phyloP scores from a whole-genome alignment of 2,329 filamentous ascomycete species.

The Diatrype stigma region DNA sequence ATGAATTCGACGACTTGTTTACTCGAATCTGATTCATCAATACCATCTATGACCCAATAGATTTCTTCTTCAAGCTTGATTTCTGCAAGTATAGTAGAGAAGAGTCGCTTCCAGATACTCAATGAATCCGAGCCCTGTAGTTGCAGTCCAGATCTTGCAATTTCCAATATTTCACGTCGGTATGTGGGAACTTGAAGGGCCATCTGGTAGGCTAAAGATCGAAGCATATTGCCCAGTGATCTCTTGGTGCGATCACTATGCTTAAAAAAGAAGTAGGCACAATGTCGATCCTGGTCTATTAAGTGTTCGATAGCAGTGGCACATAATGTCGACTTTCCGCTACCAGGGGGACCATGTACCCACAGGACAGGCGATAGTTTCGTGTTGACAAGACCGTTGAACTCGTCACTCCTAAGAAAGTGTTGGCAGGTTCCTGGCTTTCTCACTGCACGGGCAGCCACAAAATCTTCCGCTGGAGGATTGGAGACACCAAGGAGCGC shows the following conservation, averaged over 20 bases:
- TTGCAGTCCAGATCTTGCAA: conserved; percentile 2
- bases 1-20: conserved; percentile 3
- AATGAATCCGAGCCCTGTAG: not conserved
- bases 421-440: conserved; percentile 9
- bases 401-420: conserved; percentile 3
- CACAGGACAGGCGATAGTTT: conserved; percentile 1
- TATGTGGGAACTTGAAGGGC: conserved; percentile 1
- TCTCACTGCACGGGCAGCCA: conserved; percentile 1
- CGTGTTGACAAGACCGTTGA: conserved; percentile 3
- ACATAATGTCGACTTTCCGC: conserved; percentile 9
- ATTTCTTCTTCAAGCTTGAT: not conserved
- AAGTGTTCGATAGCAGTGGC: conserved; percentile 11
- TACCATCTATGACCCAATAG: conserved; percentile 5
- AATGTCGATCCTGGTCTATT: not conserved
- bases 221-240: conserved; percentile 8
- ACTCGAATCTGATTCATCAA: conserved; percentile 6
- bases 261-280: conserved; percentile 11
- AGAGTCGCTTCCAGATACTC: conserved; percentile 3
- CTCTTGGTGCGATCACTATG: conserved; percentile 7
- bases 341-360: conserved; percentile 8
- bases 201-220: conserved; percentile 10
- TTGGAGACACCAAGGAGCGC: not conserved
- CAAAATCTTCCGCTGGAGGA: conserved; percentile 7
- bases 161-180: not conserved
- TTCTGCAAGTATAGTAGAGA: not conserved